A percentile compares a stretch with the other conserved stretches of the same genome.
Conservation (phyloP, 805 yeast species). For the Komagataella pseudopastoris region DNA sequence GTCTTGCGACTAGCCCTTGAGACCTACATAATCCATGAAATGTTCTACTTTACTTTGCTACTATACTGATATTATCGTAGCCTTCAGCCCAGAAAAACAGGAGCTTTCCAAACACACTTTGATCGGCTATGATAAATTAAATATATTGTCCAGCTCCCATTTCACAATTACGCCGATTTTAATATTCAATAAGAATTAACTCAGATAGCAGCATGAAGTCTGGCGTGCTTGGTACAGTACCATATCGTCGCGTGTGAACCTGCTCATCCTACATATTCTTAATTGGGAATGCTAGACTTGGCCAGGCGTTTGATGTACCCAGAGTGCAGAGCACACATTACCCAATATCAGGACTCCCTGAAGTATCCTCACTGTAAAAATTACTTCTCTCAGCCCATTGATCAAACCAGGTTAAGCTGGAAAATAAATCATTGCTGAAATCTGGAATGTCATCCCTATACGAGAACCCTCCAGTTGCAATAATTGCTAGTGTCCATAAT, state of each 20-base stretch:
- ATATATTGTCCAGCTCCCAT: no score
- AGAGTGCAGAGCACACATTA: not conserved
- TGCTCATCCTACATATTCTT: not conserved
- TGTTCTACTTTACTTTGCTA: no score
- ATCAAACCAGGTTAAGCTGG: not conserved
- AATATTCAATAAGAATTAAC: not conserved
- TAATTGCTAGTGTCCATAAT: not conserved
- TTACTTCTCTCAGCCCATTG: not conserved
- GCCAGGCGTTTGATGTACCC: not conserved
- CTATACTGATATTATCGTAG: no score
- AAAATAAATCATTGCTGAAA: not conserved
- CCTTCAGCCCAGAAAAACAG: no score
- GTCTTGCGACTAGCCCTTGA: no score
- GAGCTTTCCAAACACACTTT: no score
- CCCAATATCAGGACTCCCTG: not conserved
- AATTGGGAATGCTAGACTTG: not conserved
- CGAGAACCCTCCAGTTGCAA: not conserved
- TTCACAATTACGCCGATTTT: no score
- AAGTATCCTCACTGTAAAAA: not conserved
- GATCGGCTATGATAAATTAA: no score
- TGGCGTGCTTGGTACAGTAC: not conserved
- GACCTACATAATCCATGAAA: no score
- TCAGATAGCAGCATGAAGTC: no score
- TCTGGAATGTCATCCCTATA: not conserved
- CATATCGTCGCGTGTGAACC: not conserved